These are phyloP conservation scores for Termitomyces bulborhizus DNA, from an alignment of 768 basidiomycete genomes.

Conservation along the genomic window DNA sequence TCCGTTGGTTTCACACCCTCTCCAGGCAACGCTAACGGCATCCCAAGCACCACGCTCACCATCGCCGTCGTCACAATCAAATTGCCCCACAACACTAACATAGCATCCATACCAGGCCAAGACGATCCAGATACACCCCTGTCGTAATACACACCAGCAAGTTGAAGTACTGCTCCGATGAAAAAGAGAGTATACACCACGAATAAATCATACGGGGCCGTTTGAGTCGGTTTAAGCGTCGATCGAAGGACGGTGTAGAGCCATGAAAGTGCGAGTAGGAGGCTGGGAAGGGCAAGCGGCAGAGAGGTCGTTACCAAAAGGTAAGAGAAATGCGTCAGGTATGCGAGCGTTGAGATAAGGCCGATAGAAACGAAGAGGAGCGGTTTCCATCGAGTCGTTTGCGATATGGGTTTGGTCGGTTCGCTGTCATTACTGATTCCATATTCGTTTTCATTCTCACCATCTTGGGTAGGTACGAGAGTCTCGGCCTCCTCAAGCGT, in stretches of 20 bases:
- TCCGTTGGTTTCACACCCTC: slow-evolving; percentile 40
- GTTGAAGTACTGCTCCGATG: slow-evolving; percentile 34
- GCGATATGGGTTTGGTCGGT: not conserved
- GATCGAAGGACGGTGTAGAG: slow-evolving; percentile 59
- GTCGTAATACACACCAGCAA: slow-evolving; percentile 53
- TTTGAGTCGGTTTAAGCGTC: slow-evolving; percentile 43
- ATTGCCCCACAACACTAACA: slow-evolving; percentile 32
- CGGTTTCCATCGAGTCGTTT: slow-evolving; percentile 11
- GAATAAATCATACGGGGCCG: slow-evolving; percentile 61
- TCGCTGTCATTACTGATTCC: not conserved
- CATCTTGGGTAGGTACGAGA: not conserved
- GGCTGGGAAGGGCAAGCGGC: slow-evolving; percentile 29
- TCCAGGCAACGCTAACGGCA: slow-evolving; percentile 68
- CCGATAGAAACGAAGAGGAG: slow-evolving; percentile 50
- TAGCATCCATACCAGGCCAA: slow-evolving; percentile 26
- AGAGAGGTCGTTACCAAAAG: slow-evolving; percentile 29
- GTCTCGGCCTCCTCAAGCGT: slow-evolving; percentile 54
- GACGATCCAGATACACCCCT: slow-evolving; percentile 35
- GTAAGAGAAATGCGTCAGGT: slow-evolving; percentile 59
- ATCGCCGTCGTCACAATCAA: slow-evolving; percentile 35
- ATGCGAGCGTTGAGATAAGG: slow-evolving; percentile 47
- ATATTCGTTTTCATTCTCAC: slow-evolving; percentile 13
- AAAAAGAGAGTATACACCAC: slow-evolving; percentile 48
- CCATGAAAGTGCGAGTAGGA: slow-evolving; percentile 56
- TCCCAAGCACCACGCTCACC: slow-evolving; percentile 42